Percentiles rank a stretch among this genome's conserved stretches.
These are phyloP conservation scores for Xylaria sp. DNA, from an alignment of 2,329 filamentous ascomycete species.

Conservation along the genomic window DNA sequence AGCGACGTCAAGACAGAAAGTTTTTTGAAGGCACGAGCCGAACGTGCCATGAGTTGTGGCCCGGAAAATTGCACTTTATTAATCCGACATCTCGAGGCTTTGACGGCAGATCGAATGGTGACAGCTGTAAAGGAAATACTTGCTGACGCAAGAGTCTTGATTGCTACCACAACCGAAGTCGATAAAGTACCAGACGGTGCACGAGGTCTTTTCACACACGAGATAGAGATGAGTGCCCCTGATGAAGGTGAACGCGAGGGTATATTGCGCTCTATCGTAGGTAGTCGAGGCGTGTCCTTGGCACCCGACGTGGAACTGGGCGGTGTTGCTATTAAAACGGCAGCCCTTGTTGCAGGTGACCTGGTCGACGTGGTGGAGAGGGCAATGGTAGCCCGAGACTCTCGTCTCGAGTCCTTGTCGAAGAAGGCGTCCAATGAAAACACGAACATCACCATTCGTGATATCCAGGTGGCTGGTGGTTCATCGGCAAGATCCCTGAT, in stretches of 20 bases:
- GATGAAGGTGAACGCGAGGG: slow-evolving; percentile 92
- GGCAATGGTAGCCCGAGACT: slow-evolving; percentile 76
- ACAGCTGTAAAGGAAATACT: slow-evolving; percentile 84
- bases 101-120: slow-evolving; percentile 90
- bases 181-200: slow-evolving; percentile 93
- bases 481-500: slow-evolving; percentile 78
- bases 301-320: slow-evolving; percentile 83
- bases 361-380: slow-evolving; percentile 93
- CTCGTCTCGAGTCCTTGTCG: slow-evolving; percentile 77
- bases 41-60: slow-evolving; percentile 87
- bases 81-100: slow-evolving; percentile 87
- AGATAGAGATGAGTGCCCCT: slow-evolving; percentile 90
- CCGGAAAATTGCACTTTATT: slow-evolving; percentile 81
- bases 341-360: slow-evolving; percentile 91
- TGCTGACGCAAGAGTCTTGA: slow-evolving; percentile 77
- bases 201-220: slow-evolving; percentile 90
- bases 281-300: slow-evolving; percentile 75
- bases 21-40: slow-evolving; percentile 83
- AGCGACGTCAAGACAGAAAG: slow-evolving; percentile 94
- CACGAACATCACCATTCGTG: slow-evolving; percentile 67
- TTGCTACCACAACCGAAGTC: slow-evolving; percentile 93
- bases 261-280: slow-evolving; percentile 79
- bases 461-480: slow-evolving; percentile 88
- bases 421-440: slow-evolving; percentile 47
- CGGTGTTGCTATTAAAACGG: slow-evolving; percentile 90